Conservation (phyloP, 345 rosid species). For the Carallia pectinifolia region DNA sequence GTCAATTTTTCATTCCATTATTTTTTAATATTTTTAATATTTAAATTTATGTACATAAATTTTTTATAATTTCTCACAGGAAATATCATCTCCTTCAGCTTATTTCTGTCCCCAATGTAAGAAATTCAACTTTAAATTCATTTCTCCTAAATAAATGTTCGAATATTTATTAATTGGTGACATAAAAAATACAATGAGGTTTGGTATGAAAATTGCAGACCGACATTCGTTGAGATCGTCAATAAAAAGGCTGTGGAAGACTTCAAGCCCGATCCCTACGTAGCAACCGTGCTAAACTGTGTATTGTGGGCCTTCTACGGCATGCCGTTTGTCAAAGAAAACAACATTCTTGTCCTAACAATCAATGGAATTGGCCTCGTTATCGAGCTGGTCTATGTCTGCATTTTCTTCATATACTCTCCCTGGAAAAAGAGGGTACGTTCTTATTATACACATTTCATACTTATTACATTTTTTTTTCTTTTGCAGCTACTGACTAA, state of each 20-base stretch:
- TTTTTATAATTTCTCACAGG: constrained; percentile 35
- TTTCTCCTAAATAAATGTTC: neutral
- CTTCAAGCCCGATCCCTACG: constrained; percentile 17
- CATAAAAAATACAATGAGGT: neutral
- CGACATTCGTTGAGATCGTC: constrained; percentile 49
- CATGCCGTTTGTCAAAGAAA: constrained; percentile 16
- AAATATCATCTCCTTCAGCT: constrained; percentile 61
- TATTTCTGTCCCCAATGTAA: constrained; percentile 80
- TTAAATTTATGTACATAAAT: neutral
- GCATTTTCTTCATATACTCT: constrained; percentile 14
- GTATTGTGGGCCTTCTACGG: constrained; percentile 21
- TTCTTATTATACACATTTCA: neutral
- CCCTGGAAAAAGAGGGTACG: constrained; percentile 15
- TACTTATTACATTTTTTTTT: neutral
- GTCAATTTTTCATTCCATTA: neutral
- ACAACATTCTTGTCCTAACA: constrained; percentile 14
- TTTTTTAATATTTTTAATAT: too few species aligned
- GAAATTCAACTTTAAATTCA: neutral
- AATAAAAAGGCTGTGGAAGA: constrained; percentile 43
- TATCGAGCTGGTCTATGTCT: constrained; percentile 11
- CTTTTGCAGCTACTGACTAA: too few species aligned
- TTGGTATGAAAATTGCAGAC: constrained; percentile 38
- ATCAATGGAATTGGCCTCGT: constrained; percentile 16
- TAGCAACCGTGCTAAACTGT: constrained; percentile 16
- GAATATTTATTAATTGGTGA: neutral